These are phyloP conservation scores for Penicillium daleae DNA, from an alignment of 495 filamentous ascomycete species.

Conservation along the genomic window DNA sequence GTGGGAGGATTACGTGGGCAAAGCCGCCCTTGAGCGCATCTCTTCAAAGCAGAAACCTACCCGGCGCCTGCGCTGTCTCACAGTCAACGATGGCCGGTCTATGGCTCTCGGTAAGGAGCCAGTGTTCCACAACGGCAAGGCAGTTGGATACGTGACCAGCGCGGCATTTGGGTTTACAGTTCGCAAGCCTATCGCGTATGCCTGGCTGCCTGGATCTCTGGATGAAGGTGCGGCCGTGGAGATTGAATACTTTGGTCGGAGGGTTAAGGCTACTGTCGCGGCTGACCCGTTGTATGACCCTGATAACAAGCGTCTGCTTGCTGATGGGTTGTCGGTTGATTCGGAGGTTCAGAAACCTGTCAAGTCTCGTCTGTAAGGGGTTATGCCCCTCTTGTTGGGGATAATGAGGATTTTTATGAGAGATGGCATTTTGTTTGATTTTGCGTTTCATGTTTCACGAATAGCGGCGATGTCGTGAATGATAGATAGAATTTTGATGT, in stretches of 20 bases:
- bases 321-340: conserved; percentile 14
- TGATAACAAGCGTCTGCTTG: conserved; percentile 31
- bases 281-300: conserved; percentile 46
- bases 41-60: conserved; percentile 21
- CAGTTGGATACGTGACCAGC: conserved; percentile 53
- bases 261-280: conserved; percentile 46
- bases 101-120: conserved; percentile 56
- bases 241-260: conserved; percentile 53
- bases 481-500: background rate
- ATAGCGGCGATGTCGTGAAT: background rate
- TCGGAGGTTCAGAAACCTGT: conserved; percentile 16
- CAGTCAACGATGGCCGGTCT: conserved; percentile 48
- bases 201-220: conserved; percentile 45
- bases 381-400: background rate
- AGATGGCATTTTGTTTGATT: background rate
- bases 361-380: conserved; percentile 21
- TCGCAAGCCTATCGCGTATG: conserved; percentile 49
- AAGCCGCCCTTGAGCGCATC: conserved; percentile 36
- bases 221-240: conserved; percentile 42
- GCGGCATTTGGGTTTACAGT: conserved; percentile 53
- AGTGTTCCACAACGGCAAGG: conserved; percentile 40
- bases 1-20: conserved; percentile 46
- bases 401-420: background rate
- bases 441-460: background rate
- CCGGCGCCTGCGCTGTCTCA: conserved; percentile 44